These are phyloP conservation scores for Linnemannia hyalina DNA, from an alignment of 192 early-diverging fungal species.

Conservation along the genomic window DNA sequence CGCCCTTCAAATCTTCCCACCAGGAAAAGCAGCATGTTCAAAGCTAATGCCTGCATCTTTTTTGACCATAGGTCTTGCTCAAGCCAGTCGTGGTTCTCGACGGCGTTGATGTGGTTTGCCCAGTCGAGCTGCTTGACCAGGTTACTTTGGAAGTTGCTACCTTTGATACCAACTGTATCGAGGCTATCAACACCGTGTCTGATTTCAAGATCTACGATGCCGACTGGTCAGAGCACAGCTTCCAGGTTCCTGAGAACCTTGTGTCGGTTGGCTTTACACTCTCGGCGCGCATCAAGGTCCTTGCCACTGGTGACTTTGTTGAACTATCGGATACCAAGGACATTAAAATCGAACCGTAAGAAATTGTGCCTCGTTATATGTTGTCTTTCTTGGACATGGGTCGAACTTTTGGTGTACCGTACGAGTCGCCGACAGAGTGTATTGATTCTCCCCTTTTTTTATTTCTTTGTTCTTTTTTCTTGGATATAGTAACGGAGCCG, in stretches of 20 bases:
- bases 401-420: background rate
- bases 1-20: background rate
- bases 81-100: slow-evolving; percentile 21
- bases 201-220: slow-evolving; percentile 32
- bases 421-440: background rate
- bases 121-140: slow-evolving; percentile 55
- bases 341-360: slow-evolving; percentile 23
- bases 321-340: background rate
- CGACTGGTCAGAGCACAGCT: slow-evolving; percentile 33
- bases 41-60: background rate
- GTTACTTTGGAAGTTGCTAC: slow-evolving; percentile 36
- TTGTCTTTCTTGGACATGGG: no score
- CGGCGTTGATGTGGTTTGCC: slow-evolving; percentile 12
- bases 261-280: slow-evolving; percentile 17
- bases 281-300: slow-evolving; percentile 47
- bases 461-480: background rate
- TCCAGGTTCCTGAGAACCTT: slow-evolving; percentile 58
- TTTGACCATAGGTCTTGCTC: slow-evolving; percentile 19
- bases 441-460: background rate
- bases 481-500: background rate
- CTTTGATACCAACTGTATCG: slow-evolving; percentile 19
- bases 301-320: slow-evolving; percentile 30
- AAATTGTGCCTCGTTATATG: no score
- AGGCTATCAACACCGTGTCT: slow-evolving; percentile 17
- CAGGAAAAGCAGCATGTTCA: no score